phyloP scores from a whole-genome alignment of 1,139 yeast species.

The Pichia sp. region DNA sequence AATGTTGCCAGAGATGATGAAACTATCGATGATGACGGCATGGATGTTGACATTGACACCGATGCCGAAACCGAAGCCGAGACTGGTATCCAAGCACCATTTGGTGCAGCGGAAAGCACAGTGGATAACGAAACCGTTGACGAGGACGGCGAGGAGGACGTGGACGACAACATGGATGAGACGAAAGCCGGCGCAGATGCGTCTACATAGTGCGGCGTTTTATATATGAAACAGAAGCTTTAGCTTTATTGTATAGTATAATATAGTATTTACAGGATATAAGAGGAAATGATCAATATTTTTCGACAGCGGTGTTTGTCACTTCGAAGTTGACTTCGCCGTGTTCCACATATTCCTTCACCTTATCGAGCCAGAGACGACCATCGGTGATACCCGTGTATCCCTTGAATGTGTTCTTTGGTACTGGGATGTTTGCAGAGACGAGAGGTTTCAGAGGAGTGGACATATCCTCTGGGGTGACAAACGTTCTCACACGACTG shows the following conservation, averaged over 20 bases:
- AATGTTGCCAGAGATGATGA: too few species aligned
- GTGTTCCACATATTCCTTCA: slow-evolving; percentile 66
- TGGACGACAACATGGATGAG: too few species aligned
- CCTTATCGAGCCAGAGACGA: slow-evolving; percentile 61
- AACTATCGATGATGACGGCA: too few species aligned
- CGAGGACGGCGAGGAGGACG: too few species aligned
- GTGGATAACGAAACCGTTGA: too few species aligned
- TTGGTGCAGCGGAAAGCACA: too few species aligned
- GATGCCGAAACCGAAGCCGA: too few species aligned
- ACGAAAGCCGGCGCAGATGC: too few species aligned
- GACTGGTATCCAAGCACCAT: too few species aligned
- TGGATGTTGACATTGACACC: too few species aligned
- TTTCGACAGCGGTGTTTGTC: slow-evolving; percentile 35
- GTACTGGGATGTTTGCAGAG: slow-evolving; percentile 59
- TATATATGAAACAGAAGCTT: too few species aligned
- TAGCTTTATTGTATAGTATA: not conserved
- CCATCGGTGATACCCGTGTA: slow-evolving; percentile 67
- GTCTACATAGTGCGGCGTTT: too few species aligned
- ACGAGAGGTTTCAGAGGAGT: slow-evolving; percentile 66
- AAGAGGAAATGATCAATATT: slow-evolving; percentile 30
- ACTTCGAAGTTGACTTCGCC: slow-evolving; percentile 42
- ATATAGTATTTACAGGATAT: slow-evolving; percentile 1
- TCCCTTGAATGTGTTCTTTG: slow-evolving; percentile 63
- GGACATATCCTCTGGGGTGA: slow-evolving; percentile 56
- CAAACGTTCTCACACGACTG: slow-evolving; percentile 84